Base-by-base conservation (phyloP, 345 rosid genomes). In the Noccaea bulbosa region DNA sequence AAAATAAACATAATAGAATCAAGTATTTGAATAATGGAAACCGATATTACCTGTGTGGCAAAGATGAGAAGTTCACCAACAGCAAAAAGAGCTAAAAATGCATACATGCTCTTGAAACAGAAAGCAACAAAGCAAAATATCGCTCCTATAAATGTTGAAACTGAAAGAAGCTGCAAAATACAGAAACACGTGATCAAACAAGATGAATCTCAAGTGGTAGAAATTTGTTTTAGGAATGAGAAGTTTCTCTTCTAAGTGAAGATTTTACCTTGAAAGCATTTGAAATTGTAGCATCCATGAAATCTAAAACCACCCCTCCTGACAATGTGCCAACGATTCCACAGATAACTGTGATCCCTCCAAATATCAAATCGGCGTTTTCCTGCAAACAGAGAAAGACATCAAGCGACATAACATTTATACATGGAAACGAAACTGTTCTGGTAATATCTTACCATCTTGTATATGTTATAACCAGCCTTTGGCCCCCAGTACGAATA, bases 401-500 rank as follows among this genome's bases (percentile, higher is more conserved):
- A 62, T 68, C 51, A 68, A 60, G 37, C 11, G 5, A 68, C 27
- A 59, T 53, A 62, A 46, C 37, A 33, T 34, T 22, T 34, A 67
- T 16, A 50, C 12, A 34, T 43, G 35, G 16, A 74, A 67, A 64
- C 27, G 16, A 45, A 62, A 46, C 20, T 20, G 8, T 45, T 61
- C 37, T 20, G 11, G 44, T 43, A 58, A 62, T 15, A 3, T 35
- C 56, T 65, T 84, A 91, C 97, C 97, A 91, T 89, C 43, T 93
- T 83, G 79, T 89, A 93, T 40, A 93, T 91, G 71, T 78, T 83
- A 38, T 87, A 69, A 54, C 96, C 98, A 75, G 97, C 98, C 80
- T 93, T 93, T 44, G 98, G 98, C 4, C 97, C 96, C 97, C 97
- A 93, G 66, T 91, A 93, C 8, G 97, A 91, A 80, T 93, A 93